phyloP scores from a whole-genome alignment of 2,329 filamentous ascomycete species.

The Fusarium temperatum region DNA sequence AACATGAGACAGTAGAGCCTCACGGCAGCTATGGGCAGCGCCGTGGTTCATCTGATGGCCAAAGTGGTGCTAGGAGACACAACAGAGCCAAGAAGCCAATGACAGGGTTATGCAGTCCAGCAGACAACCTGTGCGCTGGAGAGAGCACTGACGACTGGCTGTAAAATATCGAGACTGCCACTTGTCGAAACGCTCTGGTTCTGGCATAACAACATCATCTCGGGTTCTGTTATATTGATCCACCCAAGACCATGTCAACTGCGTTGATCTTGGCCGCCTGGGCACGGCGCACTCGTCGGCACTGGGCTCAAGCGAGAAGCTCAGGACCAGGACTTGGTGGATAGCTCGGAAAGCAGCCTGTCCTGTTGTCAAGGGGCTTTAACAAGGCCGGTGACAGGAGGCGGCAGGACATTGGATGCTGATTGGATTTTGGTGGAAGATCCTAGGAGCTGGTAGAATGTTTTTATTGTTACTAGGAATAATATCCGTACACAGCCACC shows the following conservation, averaged over 20 bases:
- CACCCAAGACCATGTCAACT: conserved; percentile 30
- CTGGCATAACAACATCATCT: conserved; percentile 37
- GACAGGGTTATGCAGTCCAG: conserved; percentile 1
- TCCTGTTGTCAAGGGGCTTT: conserved; percentile 34
- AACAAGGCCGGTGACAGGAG: conserved; percentile 33
- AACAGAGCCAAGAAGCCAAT: conserved; percentile 12
- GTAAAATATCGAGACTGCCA: conserved; percentile 15
- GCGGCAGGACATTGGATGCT: conserved; percentile 16
- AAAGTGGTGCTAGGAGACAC: conserved; percentile 4
- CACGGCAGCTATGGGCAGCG: conserved; percentile 8
- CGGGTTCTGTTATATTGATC: conserved; percentile 35
- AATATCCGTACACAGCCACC: conserved; percentile 8
- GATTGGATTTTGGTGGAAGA: conserved; percentile 24
- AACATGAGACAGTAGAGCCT: conserved; percentile 27
- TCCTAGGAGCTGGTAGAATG: conserved; percentile 23
- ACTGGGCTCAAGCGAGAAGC: conserved; percentile 37
- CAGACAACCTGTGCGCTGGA: background rate
- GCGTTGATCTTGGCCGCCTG: conserved; percentile 35
- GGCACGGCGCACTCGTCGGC: conserved; percentile 40
- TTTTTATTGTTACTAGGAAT: conserved; percentile 16
- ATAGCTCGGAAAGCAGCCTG: conserved; percentile 29
- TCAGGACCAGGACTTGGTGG: conserved; percentile 35
- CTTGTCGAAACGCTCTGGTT: conserved; percentile 33
- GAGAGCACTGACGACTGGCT: conserved; percentile 10
- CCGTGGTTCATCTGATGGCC: background rate